A percentile compares a stretch with the other conserved stretches of the same genome.
Evolutionary conservation across 2,329 filamentous ascomycete species (phyloP).

Genomic region (Colletotrichum acutatum): DNA sequence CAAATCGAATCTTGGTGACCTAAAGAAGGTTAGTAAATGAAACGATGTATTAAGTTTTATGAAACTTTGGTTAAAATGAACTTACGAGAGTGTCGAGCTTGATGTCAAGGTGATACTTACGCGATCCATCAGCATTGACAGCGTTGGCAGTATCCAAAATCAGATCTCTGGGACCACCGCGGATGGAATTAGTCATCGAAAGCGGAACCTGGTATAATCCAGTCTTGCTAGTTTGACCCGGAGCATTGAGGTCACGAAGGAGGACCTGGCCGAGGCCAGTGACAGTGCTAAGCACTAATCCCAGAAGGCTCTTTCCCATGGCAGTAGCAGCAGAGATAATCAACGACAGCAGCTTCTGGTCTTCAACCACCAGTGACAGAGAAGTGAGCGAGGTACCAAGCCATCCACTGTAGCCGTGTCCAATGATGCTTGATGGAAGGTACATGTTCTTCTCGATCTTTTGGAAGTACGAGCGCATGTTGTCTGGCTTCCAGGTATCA

Average conservation of each 20-base stretch:
- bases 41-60: constrained; percentile 11
- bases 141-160: constrained; percentile 26
- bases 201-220: constrained; percentile 19
- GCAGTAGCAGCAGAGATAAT: constrained; percentile 42
- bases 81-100: constrained; percentile 37
- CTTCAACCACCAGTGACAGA: constrained; percentile 22
- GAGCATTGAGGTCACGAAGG: constrained; percentile 41
- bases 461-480: constrained; percentile 69
- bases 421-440: constrained; percentile 47
- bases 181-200: constrained; percentile 13
- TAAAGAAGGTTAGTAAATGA: neutral
- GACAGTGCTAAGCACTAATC: constrained; percentile 37
- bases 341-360: constrained; percentile 35
- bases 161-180: constrained; percentile 16
- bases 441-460: constrained; percentile 68
- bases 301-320: constrained; percentile 40
- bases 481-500: constrained; percentile 63
- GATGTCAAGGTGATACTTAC: constrained; percentile 43
- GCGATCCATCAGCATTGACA: constrained; percentile 16
- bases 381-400: constrained; percentile 41
- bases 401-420: constrained; percentile 67
- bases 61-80: neutral
- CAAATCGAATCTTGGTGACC: constrained; percentile 52
- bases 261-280: constrained; percentile 41
- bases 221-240: constrained; percentile 1